Evolutionary conservation across 2,329 filamentous ascomycete genomes (phyloP).

Genomic region (Zymoseptoria passerinii): DNA sequence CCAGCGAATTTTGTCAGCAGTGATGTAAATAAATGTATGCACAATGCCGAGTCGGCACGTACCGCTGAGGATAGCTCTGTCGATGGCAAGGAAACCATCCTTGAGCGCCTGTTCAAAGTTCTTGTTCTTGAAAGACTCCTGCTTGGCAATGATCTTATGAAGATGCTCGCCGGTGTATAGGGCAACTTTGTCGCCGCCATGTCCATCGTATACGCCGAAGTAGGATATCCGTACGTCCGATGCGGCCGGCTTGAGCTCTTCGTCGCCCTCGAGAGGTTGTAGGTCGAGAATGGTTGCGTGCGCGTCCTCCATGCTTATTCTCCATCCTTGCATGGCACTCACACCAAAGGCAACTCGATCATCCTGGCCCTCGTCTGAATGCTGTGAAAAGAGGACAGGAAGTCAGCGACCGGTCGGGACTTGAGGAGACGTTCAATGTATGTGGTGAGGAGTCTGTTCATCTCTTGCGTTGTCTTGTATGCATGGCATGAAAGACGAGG

Average conservation of each 20-base stretch:
- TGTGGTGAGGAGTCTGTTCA: neutral
- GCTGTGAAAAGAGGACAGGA: constrained; percentile 42
- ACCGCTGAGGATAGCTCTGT: constrained; percentile 94
- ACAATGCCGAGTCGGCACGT: constrained; percentile 27
- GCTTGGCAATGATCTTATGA: constrained; percentile 88
- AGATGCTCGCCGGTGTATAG: constrained; percentile 87
- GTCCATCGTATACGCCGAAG: constrained; percentile 96
- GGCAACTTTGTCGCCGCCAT: constrained; percentile 94
- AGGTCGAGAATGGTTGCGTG: constrained; percentile 87
- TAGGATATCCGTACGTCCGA: constrained; percentile 74
- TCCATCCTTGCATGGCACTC: constrained; percentile 99
- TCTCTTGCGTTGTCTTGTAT: neutral
- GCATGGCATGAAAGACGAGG: constrained; percentile 1
- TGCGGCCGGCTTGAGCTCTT: constrained; percentile 48
- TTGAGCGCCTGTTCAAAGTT: constrained; percentile 94
- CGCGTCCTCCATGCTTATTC: constrained; percentile 98
- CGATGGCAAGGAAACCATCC: constrained; percentile 92
- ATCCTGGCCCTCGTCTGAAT: constrained; percentile 85
- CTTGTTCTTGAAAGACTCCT: constrained; percentile 83
- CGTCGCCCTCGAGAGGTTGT: constrained; percentile 51
- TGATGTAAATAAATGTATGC: neutral
- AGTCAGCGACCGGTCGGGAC: constrained; percentile 3
- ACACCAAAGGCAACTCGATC: constrained; percentile 87
- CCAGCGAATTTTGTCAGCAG: constrained; percentile 23
- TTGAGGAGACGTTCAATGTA: neutral